Evolutionary conservation across 2,329 filamentous ascomycete genomes (phyloP).

Genomic region (Cercospora zeina): DNA sequence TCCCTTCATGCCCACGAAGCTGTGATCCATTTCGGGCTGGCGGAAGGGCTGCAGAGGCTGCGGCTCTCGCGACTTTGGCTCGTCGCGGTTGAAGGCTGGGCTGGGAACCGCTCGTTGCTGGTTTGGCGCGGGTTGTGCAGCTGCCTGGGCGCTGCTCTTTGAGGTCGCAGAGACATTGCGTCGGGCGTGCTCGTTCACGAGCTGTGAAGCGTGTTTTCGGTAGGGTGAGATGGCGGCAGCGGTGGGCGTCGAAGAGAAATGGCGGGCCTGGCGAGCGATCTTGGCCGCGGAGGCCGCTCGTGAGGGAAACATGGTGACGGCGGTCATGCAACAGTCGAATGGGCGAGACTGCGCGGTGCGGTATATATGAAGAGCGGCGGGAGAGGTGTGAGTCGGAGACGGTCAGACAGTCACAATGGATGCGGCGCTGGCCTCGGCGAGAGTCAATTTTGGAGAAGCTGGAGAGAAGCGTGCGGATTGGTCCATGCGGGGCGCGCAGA

Average conservation of each 20-base stretch:
- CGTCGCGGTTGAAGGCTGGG: slow-evolving; percentile 53
- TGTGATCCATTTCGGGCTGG: slow-evolving; percentile 55
- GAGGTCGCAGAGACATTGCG: slow-evolving; percentile 45
- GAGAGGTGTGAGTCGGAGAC: not conserved
- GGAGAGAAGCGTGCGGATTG: not conserved
- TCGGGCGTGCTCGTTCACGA: slow-evolving; percentile 25
- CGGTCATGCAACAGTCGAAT: slow-evolving; percentile 23
- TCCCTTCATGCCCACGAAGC: slow-evolving; percentile 89
- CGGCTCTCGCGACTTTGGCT: slow-evolving; percentile 44
- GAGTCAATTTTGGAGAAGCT: slow-evolving; percentile 12
- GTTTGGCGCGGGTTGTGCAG: slow-evolving; percentile 37
- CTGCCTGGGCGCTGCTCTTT: slow-evolving; percentile 48
- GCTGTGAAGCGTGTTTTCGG: slow-evolving; percentile 30
- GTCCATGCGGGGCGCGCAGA: not conserved
- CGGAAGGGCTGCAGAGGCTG: slow-evolving; percentile 51
- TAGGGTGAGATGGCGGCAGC: slow-evolving; percentile 49
- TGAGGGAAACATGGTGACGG: slow-evolving; percentile 39
- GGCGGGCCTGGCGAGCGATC: slow-evolving; percentile 44
- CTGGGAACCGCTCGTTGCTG: slow-evolving; percentile 46
- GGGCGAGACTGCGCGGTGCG: not conserved
- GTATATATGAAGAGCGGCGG: not conserved
- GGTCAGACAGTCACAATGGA: slow-evolving; percentile 6
- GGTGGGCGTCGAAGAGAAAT: slow-evolving; percentile 47
- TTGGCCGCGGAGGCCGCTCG: slow-evolving; percentile 42
- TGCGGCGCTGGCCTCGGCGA: slow-evolving; percentile 3